Evolutionary conservation across 352 stramenopile species (phyloP).

Genomic region (Pythium monospermum): DNA sequence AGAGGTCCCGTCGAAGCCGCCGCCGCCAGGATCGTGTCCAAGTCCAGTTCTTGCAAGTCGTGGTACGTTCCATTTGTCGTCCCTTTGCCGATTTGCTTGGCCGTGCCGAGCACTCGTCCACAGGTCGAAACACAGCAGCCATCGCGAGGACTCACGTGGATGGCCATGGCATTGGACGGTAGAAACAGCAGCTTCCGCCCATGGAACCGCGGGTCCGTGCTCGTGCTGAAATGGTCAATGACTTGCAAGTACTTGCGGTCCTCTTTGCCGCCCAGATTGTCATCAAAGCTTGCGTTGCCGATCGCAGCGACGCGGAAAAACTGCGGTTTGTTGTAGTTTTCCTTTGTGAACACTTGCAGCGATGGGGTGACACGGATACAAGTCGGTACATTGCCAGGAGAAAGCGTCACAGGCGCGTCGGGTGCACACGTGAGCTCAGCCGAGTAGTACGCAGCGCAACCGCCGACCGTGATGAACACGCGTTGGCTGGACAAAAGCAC

Average conservation of each 20-base stretch:
- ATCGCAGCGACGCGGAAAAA: slow-evolving; percentile 45
- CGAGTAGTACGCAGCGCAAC: slow-evolving; percentile 50
- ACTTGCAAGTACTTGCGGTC: slow-evolving; percentile 22
- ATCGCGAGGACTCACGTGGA: slow-evolving; percentile 42
- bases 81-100: slow-evolving; percentile 15
- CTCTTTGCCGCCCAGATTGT: slow-evolving; percentile 21
- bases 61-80: slow-evolving; percentile 17
- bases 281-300: slow-evolving; percentile 20
- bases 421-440: slow-evolving; percentile 37
- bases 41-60: slow-evolving; percentile 37
- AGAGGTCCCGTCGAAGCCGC: not conserved
- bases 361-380: slow-evolving; percentile 44
- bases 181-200: slow-evolving; percentile 29
- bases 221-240: slow-evolving; percentile 47
- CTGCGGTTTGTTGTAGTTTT: slow-evolving; percentile 45
- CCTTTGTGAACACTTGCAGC: slow-evolving; percentile 37
- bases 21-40: slow-evolving; percentile 10
- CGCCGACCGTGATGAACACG: slow-evolving; percentile 38
- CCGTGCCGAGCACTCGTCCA: slow-evolving; percentile 16
- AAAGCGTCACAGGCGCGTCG: slow-evolving; percentile 39
- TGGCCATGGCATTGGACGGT: slow-evolving; percentile 31
- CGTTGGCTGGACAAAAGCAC: slow-evolving; percentile 31
- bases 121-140: slow-evolving; percentile 36
- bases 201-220: slow-evolving; percentile 42
- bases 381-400: slow-evolving; percentile 39